Evolutionary conservation across 2,329 filamentous ascomycete genomes (phyloP), one percentile per base, ranked within the genome.

Genomic region (Xylariomycetidae sp.): DNA sequence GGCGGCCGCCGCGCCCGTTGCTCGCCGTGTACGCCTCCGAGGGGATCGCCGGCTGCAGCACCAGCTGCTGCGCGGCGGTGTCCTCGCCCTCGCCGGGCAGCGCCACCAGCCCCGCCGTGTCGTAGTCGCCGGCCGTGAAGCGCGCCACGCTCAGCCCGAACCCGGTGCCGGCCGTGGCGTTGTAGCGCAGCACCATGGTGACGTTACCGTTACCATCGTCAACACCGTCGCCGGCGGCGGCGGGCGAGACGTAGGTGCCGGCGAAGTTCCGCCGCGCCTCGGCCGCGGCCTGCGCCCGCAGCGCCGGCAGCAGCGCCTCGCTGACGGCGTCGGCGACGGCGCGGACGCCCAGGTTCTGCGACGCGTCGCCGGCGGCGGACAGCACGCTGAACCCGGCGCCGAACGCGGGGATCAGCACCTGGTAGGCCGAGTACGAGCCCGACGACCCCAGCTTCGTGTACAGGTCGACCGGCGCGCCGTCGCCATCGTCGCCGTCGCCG

Each of bases 311-410:
- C 2, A 60, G 13, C 1, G 42, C 37, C 13, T 48, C 40, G 12
- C 41, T 42, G 35, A 60, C 38, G 9, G 52, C 29, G 33, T 59
- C 57, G 0, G 52, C 50, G 20, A 58, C 43, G 10, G 39, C 39
- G 16, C 51, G 46, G 10, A 49, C 29, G 30, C 45, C 22, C 1
- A 37, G 33, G 14, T 40, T 25, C n/a, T 36, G 35, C 24, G 31
- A 22, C 6, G 37, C 34, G 10, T 19, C 31, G 14, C 47, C 6
- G 43, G 44, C 16, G 19, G 53, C 53, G 2, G 50, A 39, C 3
- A 64, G 43, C 13, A 63, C 50, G 5, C 47, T 53, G 31, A 58
- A 59, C 6, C 60, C 60, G 14, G 57, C 40, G 18, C 52, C 49
- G 28, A 49, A 58, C 33, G 59, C 56, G 1, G 60, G 58, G 7